Evolutionary conservation across 2,329 filamentous ascomycete genomes (phyloP), one percentile per base, ranked within the genome.

Genomic region (Pestalotiopsis sp.): DNA sequence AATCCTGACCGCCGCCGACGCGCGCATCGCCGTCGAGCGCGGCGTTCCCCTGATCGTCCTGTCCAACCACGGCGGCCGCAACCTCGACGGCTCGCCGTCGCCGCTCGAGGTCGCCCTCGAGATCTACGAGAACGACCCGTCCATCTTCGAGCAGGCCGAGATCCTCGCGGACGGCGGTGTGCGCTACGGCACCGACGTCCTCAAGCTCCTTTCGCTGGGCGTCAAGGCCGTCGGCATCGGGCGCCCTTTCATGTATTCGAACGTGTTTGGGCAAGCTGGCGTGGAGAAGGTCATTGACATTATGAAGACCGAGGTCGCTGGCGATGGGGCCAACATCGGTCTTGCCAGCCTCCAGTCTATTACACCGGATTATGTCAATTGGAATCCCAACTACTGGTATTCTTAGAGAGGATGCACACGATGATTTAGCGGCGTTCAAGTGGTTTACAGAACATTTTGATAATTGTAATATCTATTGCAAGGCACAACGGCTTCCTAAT

Each of bases 221-320:
- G 79, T 79, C 6, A 70, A 72, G 6, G 77, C 76, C 27, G 78
- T 80, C n/a, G 74, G 84, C 20, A 69, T 86, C 4, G 84, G 83
- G 11, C 73, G 84, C 14, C 78, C 81, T 9, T 78, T 84, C 70
- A 84, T 86, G 83, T 86, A 80, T 72, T 80, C 83, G 17, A 85
- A 85, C 71, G 75, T 81, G 20, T 86, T 82, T 70, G 85, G 84
- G 5, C 75, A 76, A 38, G 77, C 79, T 4, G 84, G 85, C 41
- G 84, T 87, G 0, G 72, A 74, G 67, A 79, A 77, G 70, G 80
- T 78, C 1, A 80, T 84, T 62, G 70, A 81, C 20, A 77, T 86
- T 4, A 75, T 86, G 68, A 85, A 83, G 78, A 74, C 79, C 64
- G 83, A 86, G 76, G 74, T 85, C 57, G 68, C 70, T 4, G 70